These are phyloP conservation scores for Sugiyamaella novakii DNA, from an alignment of 1,139 yeast species.

Conservation along the genomic window DNA sequence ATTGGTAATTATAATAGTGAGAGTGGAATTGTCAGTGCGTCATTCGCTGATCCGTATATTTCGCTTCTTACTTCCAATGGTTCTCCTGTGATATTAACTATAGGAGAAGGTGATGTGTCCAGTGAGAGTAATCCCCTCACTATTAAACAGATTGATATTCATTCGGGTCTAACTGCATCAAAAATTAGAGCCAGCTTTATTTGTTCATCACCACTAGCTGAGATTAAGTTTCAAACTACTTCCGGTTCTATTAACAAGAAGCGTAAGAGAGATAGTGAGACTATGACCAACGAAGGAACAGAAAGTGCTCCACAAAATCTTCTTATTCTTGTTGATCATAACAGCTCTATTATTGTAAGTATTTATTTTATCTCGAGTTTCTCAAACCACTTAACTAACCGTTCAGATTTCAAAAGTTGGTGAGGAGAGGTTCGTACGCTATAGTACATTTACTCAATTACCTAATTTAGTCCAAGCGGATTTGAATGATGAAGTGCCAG, in stretches of 20 bases:
- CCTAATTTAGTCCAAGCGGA: conserved; percentile 7
- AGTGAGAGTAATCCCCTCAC: background rate
- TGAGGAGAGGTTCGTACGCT: conserved; percentile 14
- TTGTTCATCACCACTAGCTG: conserved; percentile 3
- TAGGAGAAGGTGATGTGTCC: background rate
- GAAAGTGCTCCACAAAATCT: background rate
- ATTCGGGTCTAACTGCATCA: background rate
- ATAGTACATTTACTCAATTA: conserved; percentile 10
- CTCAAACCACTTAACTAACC: background rate
- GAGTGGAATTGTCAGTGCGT: conserved; percentile 55
- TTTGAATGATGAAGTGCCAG: background rate
- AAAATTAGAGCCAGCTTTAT: background rate
- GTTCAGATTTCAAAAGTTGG: conserved; percentile 10
- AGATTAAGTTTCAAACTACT: background rate
- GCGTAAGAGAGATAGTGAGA: conserved; percentile 24
- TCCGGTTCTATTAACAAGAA: conserved; percentile 16
- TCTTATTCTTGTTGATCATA: conserved; percentile 17
- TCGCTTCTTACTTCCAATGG: conserved; percentile 32
- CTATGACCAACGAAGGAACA: background rate
- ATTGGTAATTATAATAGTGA: conserved; percentile 28
- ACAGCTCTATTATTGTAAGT: conserved; percentile 23
- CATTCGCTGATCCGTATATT: conserved; percentile 43
- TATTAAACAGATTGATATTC: background rate
- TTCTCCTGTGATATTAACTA: conserved; percentile 19
- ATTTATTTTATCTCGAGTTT: background rate